Conservation (phyloP, 2,329 filamentous ascomycete species). For the Pestalotiopsis sp. region DNA sequence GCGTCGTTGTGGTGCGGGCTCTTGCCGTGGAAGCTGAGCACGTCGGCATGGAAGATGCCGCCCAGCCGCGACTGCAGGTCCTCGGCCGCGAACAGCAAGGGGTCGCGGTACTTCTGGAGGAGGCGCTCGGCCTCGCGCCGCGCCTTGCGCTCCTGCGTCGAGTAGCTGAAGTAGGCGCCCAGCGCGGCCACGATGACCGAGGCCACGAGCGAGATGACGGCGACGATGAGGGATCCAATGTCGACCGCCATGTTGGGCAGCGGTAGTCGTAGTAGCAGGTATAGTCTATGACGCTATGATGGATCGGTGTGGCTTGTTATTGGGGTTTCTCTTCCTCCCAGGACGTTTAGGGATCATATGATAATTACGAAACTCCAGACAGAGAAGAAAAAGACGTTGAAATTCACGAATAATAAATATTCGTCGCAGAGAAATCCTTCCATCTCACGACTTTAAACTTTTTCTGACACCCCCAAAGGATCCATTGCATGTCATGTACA, state of each 20-base stretch:
- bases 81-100: slow-evolving; percentile 1
- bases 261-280: neutral
- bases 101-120: slow-evolving; percentile 2
- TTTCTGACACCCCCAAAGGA: neutral
- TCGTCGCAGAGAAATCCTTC: neutral
- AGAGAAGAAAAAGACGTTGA: neutral
- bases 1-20: neutral
- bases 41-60: slow-evolving; percentile 3
- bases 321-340: neutral
- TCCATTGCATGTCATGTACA: neutral
- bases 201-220: slow-evolving; percentile 6
- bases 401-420: neutral
- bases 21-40: neutral
- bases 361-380: too few relatives aligned
- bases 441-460: neutral
- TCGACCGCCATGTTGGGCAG: neutral
- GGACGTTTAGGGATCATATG: too few relatives aligned
- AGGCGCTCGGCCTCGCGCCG: slow-evolving; percentile 4
- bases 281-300: neutral
- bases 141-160: slow-evolving; percentile 2
- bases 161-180: slow-evolving; percentile 4
- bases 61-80: slow-evolving; percentile 3
- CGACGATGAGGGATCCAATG: neutral
- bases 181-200: slow-evolving; percentile 2
- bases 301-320: neutral